These are phyloP conservation scores for Globisporangium paddicum DNA, from an alignment of 352 stramenopile species.

Conservation along the genomic window DNA sequence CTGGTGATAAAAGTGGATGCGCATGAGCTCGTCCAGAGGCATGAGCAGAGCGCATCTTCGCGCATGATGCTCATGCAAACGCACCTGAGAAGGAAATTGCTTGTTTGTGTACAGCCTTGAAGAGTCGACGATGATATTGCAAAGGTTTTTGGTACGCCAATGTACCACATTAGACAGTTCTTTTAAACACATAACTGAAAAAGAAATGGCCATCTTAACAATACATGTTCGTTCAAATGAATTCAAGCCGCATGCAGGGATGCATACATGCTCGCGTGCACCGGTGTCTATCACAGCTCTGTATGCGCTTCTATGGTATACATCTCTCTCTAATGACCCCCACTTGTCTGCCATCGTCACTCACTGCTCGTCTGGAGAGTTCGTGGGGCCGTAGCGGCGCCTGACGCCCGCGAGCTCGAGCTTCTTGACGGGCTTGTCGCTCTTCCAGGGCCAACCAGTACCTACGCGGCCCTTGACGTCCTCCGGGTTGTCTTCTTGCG, in stretches of 20 bases:
- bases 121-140: background rate
- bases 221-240: too few species aligned
- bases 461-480: slow-evolving; percentile 61
- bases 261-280: too few species aligned
- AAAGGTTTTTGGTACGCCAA: too few species aligned
- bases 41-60: background rate
- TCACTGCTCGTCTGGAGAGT: slow-evolving; percentile 9
- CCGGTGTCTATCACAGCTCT: too few species aligned
- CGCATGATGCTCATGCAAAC: background rate
- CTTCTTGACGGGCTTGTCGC: slow-evolving; percentile 29
- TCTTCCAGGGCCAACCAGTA: slow-evolving; percentile 66
- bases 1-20: background rate
- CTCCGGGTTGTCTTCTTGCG: slow-evolving; percentile 25
- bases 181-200: too few species aligned
- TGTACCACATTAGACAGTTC: background rate
- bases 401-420: slow-evolving; percentile 60
- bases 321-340: background rate
- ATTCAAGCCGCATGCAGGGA: too few species aligned
- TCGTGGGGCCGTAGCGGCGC: slow-evolving; percentile 14
- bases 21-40: background rate
- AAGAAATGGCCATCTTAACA: too few species aligned
- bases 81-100: background rate
- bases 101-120: too few species aligned
- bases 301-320: slow-evolving; percentile 2
- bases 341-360: background rate